Percentiles rank a stretch among this genome's conserved stretches.
Evolutionary conservation across 1,284 basidiomycete species (phyloP).

Genomic region (Moniliella sp.): DNA sequence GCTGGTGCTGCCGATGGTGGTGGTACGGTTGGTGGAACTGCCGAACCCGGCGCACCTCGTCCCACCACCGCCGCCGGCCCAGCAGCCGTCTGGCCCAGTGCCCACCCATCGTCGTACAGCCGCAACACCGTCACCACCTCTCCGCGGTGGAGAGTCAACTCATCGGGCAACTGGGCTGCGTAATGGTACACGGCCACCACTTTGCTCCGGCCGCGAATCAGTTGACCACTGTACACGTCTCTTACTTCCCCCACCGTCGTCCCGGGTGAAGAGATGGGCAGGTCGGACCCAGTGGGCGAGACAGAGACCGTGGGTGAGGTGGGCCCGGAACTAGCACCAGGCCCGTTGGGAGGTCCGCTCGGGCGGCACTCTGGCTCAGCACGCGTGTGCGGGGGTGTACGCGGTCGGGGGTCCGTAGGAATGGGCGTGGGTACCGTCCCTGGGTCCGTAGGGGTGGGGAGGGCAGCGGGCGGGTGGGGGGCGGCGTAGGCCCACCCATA

Average conservation of each 20-base stretch:
- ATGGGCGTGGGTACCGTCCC: too few relatives aligned
- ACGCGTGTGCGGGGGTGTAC: too few relatives aligned
- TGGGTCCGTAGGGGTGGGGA: too few relatives aligned
- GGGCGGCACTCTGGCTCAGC: too few relatives aligned
- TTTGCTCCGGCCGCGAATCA: conserved; percentile 18
- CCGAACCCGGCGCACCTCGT: conserved; percentile 21
- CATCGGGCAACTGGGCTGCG: conserved; percentile 22
- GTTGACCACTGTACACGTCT: conserved; percentile 24
- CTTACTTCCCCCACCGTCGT: conserved; percentile 19
- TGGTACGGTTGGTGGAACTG: too few relatives aligned
- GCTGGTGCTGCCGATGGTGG: too few relatives aligned
- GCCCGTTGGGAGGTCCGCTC: background rate
- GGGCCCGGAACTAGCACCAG: background rate
- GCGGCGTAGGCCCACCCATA: too few relatives aligned
- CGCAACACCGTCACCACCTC: conserved; percentile 17
- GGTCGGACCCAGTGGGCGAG: conserved; percentile 10
- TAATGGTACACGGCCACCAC: conserved; percentile 28
- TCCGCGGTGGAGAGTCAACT: conserved; percentile 15
- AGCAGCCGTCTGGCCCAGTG: conserved; percentile 10
- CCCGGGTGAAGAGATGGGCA: conserved; percentile 18
- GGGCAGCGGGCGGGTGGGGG: too few relatives aligned
- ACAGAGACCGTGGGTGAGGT: background rate
- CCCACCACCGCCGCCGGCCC: conserved; percentile 1
- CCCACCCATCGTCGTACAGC: conserved; percentile 27
- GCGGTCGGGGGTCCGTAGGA: too few relatives aligned